A percentile compares a stretch with the other conserved stretches of the same genome.
Conservation (phyloP, 345 rosid species). For the Eucalyptus pauciflora region DNA sequence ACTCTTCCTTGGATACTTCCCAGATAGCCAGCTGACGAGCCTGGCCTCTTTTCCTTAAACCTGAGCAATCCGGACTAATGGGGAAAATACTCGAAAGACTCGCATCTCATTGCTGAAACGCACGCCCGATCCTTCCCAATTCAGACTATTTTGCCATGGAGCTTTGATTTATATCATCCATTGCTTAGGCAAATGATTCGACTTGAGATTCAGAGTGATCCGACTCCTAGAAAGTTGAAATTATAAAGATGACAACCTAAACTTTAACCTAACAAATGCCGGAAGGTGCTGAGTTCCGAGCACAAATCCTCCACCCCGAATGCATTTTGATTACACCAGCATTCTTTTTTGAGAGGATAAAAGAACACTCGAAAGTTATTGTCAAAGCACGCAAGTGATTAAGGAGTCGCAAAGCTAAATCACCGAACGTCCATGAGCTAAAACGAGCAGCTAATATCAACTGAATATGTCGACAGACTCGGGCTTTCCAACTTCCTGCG, state of each 20-base stretch:
- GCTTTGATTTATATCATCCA: not conserved
- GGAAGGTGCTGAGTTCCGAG: not conserved
- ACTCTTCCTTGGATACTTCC: not conserved
- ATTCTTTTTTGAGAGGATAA: too few relatives aligned
- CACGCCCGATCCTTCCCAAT: not conserved
- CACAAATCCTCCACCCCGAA: not conserved
- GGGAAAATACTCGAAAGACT: not conserved
- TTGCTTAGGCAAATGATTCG: not conserved
- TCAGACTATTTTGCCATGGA: not conserved
- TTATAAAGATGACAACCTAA: not conserved
- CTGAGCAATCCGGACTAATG: not conserved
- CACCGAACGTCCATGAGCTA: not conserved
- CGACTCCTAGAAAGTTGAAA: not conserved
- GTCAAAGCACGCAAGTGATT: not conserved
- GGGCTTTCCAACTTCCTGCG: not conserved
- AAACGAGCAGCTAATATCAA: not conserved
- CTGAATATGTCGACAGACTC: not conserved
- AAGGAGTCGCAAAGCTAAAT: not conserved
- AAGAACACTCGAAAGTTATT: not conserved
- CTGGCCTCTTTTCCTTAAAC: not conserved
- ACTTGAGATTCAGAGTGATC: not conserved
- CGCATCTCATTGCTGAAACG: not conserved
- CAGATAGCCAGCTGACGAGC: not conserved
- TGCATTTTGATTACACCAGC: not conserved
- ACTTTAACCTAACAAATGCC: not conserved